Evolutionary conservation across 805 yeast species (phyloP).

Genomic region (Ogataea nitratoaversa): DNA sequence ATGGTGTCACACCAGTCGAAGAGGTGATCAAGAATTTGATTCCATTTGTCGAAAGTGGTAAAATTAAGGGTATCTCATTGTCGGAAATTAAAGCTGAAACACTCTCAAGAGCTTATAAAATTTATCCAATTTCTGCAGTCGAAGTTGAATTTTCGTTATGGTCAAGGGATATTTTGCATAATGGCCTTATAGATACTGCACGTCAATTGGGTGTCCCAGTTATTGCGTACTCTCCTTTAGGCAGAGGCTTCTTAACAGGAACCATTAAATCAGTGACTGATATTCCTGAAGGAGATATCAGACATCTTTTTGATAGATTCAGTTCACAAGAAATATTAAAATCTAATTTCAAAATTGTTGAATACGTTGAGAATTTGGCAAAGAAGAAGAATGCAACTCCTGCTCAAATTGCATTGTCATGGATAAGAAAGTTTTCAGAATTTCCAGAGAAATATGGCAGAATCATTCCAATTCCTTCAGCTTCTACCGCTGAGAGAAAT

Average conservation of each 20-base stretch:
- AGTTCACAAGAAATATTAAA: conserved; percentile 45
- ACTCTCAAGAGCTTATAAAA: conserved; percentile 52
- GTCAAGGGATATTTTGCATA: conserved; percentile 52
- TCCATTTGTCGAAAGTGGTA: conserved; percentile 58
- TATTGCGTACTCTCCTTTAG: conserved; percentile 79
- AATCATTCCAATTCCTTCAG: conserved; percentile 79
- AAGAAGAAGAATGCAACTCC: conserved; percentile 41
- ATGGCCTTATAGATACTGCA: conserved; percentile 62
- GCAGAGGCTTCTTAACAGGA: conserved; percentile 77
- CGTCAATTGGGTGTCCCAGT: conserved; percentile 58
- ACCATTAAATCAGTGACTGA: conserved; percentile 40
- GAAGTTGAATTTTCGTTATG: conserved; percentile 79
- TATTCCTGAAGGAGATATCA: conserved; percentile 53
- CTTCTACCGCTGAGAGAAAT: conserved; percentile 55
- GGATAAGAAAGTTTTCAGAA: conserved; percentile 48
- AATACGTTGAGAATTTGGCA: conserved; percentile 47
- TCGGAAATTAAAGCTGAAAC: conserved; percentile 68
- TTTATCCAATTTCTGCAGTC: conserved; percentile 58
- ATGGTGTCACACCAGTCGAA: conserved; percentile 50
- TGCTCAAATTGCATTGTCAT: conserved; percentile 70
- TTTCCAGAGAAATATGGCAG: conserved; percentile 37
- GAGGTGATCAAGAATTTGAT: conserved; percentile 54
- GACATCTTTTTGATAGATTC: conserved; percentile 53
- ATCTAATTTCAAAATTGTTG: conserved; percentile 48
- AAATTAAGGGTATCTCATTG: conserved; percentile 65